Evolutionary conservation across 192 early-diverging fungal genomes (phyloP).

Genomic region (Backusella liffmaniae): DNA sequence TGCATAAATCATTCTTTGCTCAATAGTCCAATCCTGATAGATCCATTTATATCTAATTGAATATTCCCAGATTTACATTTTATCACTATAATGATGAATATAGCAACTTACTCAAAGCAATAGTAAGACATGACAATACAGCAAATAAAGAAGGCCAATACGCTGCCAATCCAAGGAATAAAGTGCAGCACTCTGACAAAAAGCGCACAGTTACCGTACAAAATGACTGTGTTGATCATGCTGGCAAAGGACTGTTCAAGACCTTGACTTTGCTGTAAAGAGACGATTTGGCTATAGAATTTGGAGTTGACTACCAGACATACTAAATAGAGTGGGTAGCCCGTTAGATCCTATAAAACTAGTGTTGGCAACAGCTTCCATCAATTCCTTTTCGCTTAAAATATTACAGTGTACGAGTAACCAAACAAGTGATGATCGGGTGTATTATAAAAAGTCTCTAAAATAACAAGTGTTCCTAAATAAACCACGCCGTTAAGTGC

Average conservation of each 20-base stretch:
- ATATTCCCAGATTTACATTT: background rate
- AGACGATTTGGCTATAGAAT: constrained; percentile 28
- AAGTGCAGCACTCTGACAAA: constrained; percentile 17
- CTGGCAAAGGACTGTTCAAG: constrained; percentile 11
- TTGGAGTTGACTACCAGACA: constrained; percentile 20
- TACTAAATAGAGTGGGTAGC: constrained; percentile 32
- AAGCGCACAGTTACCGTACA: constrained; percentile 25
- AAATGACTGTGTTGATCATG: constrained; percentile 24
- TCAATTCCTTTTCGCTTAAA: background rate
- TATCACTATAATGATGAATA: background rate
- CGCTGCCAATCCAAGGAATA: constrained; percentile 25
- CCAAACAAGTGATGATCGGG: constrained; percentile 27
- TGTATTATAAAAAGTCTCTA: constrained; percentile 30
- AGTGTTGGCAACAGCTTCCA: background rate
- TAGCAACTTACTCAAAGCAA: constrained; percentile 36
- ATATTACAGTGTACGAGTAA: constrained; percentile 26
- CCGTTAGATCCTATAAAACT: constrained; percentile 20
- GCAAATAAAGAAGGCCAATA: constrained; percentile 16
- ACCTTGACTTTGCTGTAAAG: constrained; percentile 14
- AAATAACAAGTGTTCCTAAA: constrained; percentile 24
- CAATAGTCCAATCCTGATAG: constrained; percentile 25
- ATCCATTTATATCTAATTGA: constrained; percentile 30
- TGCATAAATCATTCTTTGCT: constrained; percentile 26
- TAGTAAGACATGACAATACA: constrained; percentile 35
- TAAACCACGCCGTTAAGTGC: constrained; percentile 29